These are phyloP conservation scores for Parastagonospora nodorum DNA, from an alignment of 2,329 filamentous ascomycete genomes.

Conservation along the genomic window DNA sequence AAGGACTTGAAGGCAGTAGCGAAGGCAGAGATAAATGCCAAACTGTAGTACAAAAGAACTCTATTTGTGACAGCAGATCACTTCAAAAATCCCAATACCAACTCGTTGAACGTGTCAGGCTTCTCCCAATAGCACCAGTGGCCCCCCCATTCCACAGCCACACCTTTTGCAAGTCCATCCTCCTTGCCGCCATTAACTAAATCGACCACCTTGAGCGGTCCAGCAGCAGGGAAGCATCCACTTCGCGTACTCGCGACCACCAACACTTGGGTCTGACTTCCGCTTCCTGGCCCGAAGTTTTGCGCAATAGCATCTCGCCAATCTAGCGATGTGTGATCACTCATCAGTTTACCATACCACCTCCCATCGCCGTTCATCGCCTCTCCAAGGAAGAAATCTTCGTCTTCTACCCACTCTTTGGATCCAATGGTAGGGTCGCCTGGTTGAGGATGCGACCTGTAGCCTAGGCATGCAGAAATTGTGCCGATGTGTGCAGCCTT, in stretches of 20 bases:
- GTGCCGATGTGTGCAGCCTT: slow-evolving; percentile 24
- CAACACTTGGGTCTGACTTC: slow-evolving; percentile 20
- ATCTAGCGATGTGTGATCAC: slow-evolving; percentile 35
- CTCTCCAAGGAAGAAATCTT: slow-evolving; percentile 28
- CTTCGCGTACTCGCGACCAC: slow-evolving; percentile 34
- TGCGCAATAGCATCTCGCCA: slow-evolving; percentile 29
- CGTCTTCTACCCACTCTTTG: slow-evolving; percentile 24
- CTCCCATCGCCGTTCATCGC: slow-evolving; percentile 29
- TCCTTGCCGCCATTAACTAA: slow-evolving; percentile 20
- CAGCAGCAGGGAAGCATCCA: slow-evolving; percentile 35
- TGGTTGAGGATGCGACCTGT: slow-evolving; percentile 23
- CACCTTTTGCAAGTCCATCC: slow-evolving; percentile 18
- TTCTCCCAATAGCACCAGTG: slow-evolving; percentile 42
- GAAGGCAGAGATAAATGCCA: slow-evolving; percentile 23
- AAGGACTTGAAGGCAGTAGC: slow-evolving; percentile 32
- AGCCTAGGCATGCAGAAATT: slow-evolving; percentile 30
- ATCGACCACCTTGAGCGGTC: slow-evolving; percentile 27
- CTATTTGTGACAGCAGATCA: not conserved
- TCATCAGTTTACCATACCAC: slow-evolving; percentile 39
- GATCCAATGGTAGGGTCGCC: slow-evolving; percentile 14
- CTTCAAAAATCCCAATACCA: slow-evolving; percentile 20
- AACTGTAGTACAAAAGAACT: slow-evolving; percentile 17
- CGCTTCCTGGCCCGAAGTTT: slow-evolving; percentile 20
- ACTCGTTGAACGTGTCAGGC: slow-evolving; percentile 27
- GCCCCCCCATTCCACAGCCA: slow-evolving; percentile 31